phyloP scores from a whole-genome alignment of 495 filamentous ascomycete species.

The Chaetomium cochliodes region DNA sequence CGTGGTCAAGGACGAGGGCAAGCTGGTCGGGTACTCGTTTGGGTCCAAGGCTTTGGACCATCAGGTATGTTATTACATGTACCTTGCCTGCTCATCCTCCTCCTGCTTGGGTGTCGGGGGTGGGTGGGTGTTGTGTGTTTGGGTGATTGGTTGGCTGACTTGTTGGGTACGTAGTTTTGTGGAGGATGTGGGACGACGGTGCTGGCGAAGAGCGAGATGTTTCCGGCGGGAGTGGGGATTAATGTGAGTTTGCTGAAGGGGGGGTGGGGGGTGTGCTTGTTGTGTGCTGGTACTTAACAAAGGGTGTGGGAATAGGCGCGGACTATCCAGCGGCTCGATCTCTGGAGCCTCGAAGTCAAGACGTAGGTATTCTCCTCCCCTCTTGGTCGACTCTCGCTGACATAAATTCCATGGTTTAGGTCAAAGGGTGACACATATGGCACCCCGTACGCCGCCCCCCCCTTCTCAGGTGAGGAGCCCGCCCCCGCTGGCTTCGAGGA shows the following conservation, averaged over 20 bases:
- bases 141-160: background rate
- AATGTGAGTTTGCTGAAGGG: conserved; percentile 25
- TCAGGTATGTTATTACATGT: conserved; percentile 26
- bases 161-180: conserved; percentile 43
- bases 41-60: conserved; percentile 34
- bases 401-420: conserved; percentile 4
- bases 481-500: conserved; percentile 34
- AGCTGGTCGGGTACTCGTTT: conserved; percentile 42
- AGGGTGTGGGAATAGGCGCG: conserved; percentile 17
- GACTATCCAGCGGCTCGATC: conserved; percentile 40
- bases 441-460: conserved; percentile 36
- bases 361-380: conserved; percentile 27
- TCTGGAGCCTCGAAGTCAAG: conserved; percentile 34
- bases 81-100: too few relatives aligned
- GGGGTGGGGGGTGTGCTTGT: background rate
- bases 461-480: conserved; percentile 44
- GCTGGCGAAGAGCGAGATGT: conserved; percentile 15
- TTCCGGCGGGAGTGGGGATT: conserved; percentile 19
- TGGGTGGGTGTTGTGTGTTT: background rate
- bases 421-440: background rate
- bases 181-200: conserved; percentile 42
- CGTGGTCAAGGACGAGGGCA: conserved; percentile 42
- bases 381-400: background rate
- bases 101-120: too few relatives aligned
- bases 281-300: too few relatives aligned